Evolutionary conservation across 768 basidiomycete genomes (phyloP), one percentile per base, ranked within the genome.

Genomic region (Lepiota brunneoincarnata): DNA sequence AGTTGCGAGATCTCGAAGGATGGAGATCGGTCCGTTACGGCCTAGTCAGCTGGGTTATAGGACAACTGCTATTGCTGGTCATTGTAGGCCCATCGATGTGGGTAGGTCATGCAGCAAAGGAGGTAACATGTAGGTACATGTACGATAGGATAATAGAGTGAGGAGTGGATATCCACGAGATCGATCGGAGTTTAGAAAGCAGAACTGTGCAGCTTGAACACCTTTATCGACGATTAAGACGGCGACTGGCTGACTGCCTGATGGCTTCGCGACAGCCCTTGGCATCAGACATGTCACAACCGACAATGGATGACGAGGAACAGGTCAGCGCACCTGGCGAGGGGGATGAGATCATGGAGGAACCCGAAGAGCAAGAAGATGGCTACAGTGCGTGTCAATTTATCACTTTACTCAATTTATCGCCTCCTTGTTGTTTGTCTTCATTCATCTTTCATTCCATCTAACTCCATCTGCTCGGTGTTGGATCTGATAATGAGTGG

Each of bases 281-380:
- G 53, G 56, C 67, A 44, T 55, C 66, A 49, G 80, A 82, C 50
- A 71, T 79, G 60, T 73, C 72, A 50, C 83, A 77, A 60, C 76
- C 66, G 35, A 75, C 76, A 45, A 69, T 81, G 42, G 82, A 82
- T 52, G 83, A 84, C 57, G 87, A 90, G 53, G 89, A 87, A 46
- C 71, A 64, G 21, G 62, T 83, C 26, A 85, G 81, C 51, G 87
- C 72, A 28, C 72, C 73, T 51, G 83, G 78, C 4, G 78, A 79
- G 61, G 86, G 77, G 38, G 89, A 91, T 71, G 88, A 91, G 65
- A 75, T 84, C 51, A 92, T 92, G 90, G 88, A 91, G 63, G 85
- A 86, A 64, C 83, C 82, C 71, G 88, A 91, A 61, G 84, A 86
- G 63, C 81, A 84, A 63, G 80, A 81, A 65, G 81, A 82, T 61